Percentiles rank a stretch among this genome's conserved stretches.
These are phyloP conservation scores for Euphrasia confusa DNA, from an alignment of 257 asterid genomes.

Conservation along the genomic window DNA sequence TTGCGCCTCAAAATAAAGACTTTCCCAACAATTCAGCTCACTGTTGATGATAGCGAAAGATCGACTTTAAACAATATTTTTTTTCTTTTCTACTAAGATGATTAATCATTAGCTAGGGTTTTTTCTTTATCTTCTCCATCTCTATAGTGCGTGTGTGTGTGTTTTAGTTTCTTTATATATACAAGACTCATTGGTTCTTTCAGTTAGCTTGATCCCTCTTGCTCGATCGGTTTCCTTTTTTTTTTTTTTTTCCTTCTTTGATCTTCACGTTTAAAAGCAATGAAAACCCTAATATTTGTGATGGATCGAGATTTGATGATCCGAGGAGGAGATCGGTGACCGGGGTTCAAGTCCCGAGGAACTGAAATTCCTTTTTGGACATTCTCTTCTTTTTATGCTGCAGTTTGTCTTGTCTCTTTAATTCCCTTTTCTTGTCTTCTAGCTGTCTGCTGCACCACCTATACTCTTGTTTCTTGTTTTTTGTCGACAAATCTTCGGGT, in stretches of 20 bases:
- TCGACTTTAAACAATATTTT: background rate
- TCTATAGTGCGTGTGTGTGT: background rate
- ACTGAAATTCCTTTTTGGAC: constrained; percentile 9
- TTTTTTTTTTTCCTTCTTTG: constrained; percentile 2
- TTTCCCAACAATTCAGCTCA: constrained; percentile 59
- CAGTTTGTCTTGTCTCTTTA: constrained; percentile 2
- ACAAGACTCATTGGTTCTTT: constrained; percentile 27
- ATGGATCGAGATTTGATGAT: constrained; percentile 27
- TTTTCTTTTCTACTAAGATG: too few relatives aligned
- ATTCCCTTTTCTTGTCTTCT: constrained; percentile 27
- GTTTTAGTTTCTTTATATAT: constrained; percentile 29
- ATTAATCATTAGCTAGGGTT: constrained; percentile 32
- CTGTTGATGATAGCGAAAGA: constrained; percentile 32
- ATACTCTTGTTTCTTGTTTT: background rate
- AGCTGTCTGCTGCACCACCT: constrained; percentile 18
- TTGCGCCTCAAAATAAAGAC: constrained; percentile 31
- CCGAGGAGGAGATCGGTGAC: background rate
- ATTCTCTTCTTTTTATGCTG: background rate
- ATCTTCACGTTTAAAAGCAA: constrained; percentile 1
- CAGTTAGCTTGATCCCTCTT: constrained; percentile 33
- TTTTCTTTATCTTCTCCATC: constrained; percentile 22
- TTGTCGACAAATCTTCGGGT: constrained; percentile 22
- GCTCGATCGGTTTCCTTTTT: too few relatives aligned
- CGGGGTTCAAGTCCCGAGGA: constrained; percentile 46
- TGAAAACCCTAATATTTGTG: background rate